Evolutionary conservation across 1,284 basidiomycete species (phyloP).

Genomic region (Amylostereum chailletii): DNA sequence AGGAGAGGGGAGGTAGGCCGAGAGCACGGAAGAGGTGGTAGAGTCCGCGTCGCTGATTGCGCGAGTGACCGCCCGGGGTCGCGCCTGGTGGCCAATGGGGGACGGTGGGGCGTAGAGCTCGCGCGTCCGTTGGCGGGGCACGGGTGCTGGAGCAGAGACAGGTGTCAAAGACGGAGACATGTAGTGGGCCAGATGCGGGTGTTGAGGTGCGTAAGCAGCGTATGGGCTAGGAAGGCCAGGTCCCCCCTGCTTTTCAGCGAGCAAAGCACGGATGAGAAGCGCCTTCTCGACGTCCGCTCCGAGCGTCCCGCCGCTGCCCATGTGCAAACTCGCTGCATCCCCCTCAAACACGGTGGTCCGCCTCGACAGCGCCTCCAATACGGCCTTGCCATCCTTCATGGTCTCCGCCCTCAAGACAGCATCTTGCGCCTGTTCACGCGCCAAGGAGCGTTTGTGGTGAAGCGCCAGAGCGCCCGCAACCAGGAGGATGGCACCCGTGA

Average conservation of each 20-base stretch:
- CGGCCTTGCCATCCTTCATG: not conserved
- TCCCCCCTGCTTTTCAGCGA: not conserved
- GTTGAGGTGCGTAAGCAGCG: not conserved
- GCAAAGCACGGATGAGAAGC: constrained; percentile 3
- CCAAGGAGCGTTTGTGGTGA: constrained; percentile 20
- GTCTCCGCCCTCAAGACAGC: not conserved
- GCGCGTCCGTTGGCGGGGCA: not conserved
- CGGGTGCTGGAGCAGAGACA: not conserved
- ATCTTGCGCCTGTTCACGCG: constrained; percentile 15
- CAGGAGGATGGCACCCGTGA: constrained; percentile 31
- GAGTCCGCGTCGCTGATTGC: not conserved
- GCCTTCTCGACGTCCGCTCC: constrained; percentile 11
- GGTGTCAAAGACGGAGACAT: not conserved
- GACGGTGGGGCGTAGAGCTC: not conserved
- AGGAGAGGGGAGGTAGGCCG: not conserved
- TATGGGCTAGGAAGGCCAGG: not conserved
- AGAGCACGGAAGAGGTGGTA: not conserved
- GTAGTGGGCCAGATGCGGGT: not conserved
- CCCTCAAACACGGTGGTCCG: not conserved
- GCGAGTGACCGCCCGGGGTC: too few species aligned
- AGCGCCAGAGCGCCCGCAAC: constrained; percentile 23
- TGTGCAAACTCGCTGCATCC: not conserved
- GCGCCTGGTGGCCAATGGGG: not conserved
- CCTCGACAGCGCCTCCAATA: not conserved
- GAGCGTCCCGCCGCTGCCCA: not conserved